Evolutionary conservation across 495 filamentous ascomycete genomes (phyloP).

Genomic region (Neurospora sp.): DNA sequence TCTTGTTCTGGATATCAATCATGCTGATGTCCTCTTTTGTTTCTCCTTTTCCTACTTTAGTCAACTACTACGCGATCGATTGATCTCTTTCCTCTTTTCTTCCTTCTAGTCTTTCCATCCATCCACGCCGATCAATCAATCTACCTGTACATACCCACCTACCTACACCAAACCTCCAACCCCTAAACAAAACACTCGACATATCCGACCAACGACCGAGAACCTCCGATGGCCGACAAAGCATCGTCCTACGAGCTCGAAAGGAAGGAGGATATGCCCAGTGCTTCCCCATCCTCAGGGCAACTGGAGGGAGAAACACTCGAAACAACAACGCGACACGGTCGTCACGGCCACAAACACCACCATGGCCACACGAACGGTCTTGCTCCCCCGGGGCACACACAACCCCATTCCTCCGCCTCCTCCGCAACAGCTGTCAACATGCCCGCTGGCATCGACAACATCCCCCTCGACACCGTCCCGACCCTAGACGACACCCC

Average conservation of each 20-base stretch:
- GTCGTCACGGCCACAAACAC: not conserved
- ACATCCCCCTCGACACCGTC: not conserved
- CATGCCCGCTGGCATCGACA: not conserved
- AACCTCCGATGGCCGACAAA: not conserved
- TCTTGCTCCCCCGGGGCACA: not conserved
- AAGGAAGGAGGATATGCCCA: not conserved
- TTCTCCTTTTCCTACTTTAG: not conserved
- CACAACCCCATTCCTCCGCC: not conserved
- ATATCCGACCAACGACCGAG: not conserved
- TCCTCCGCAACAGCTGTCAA: not conserved
- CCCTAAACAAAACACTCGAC: not conserved
- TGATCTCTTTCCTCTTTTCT: not conserved
- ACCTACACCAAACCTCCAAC: not conserved
- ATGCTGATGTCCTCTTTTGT: not conserved
- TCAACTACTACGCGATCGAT: not conserved
- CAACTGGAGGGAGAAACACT: not conserved
- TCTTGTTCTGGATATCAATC: not conserved
- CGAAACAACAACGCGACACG: not conserved
- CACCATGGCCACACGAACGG: not conserved
- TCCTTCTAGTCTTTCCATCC: not conserved
- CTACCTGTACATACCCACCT: not conserved
- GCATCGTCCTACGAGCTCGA: not conserved
- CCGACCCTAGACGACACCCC: constrained; percentile 5
- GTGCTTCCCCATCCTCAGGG: not conserved
- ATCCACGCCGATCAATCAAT: not conserved